phyloP scores from a whole-genome alignment of 2,329 filamentous ascomycete genomes.

The Penicillium crustosum region DNA sequence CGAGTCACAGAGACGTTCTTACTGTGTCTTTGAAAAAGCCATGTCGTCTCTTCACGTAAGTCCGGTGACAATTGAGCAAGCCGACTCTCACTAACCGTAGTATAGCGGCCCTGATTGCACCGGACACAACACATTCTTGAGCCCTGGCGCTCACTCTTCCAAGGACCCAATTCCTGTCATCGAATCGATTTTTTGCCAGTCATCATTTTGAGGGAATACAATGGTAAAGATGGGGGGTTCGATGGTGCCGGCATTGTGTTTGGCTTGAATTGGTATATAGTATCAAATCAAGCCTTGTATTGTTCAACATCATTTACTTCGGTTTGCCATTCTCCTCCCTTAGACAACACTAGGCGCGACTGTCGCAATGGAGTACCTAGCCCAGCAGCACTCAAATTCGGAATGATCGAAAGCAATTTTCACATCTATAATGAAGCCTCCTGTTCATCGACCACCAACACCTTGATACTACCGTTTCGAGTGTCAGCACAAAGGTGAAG shows the following conservation, averaged over 20 bases:
- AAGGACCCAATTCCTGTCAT: conserved; percentile 23
- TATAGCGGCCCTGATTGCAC: conserved; percentile 23
- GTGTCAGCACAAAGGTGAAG: conserved; percentile 55
- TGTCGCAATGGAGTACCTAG: no score
- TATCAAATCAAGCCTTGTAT: background rate
- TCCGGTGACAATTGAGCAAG: background rate
- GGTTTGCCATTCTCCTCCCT: background rate
- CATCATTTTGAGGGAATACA: conserved; percentile 6
- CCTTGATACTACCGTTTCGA: conserved; percentile 58
- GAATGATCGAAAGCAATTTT: background rate
- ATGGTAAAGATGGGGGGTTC: background rate
- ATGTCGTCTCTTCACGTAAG: conserved; percentile 29
- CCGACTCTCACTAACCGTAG: background rate
- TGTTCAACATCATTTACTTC: background rate
- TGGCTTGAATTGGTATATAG: background rate
- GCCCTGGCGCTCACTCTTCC: conserved; percentile 24
- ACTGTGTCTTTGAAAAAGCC: conserved; percentile 24
- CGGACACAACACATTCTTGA: conserved; percentile 24
- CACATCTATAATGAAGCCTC: conserved; percentile 22
- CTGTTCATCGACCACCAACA: conserved; percentile 58
- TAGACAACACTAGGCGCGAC: background rate
- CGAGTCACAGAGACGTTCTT: conserved; percentile 15
- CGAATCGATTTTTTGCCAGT: conserved; percentile 25
- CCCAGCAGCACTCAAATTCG: background rate
- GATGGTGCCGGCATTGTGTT: background rate